These are phyloP conservation scores for Lactarius quietus DNA, from an alignment of 768 basidiomycete genomes.

Conservation along the genomic window DNA sequence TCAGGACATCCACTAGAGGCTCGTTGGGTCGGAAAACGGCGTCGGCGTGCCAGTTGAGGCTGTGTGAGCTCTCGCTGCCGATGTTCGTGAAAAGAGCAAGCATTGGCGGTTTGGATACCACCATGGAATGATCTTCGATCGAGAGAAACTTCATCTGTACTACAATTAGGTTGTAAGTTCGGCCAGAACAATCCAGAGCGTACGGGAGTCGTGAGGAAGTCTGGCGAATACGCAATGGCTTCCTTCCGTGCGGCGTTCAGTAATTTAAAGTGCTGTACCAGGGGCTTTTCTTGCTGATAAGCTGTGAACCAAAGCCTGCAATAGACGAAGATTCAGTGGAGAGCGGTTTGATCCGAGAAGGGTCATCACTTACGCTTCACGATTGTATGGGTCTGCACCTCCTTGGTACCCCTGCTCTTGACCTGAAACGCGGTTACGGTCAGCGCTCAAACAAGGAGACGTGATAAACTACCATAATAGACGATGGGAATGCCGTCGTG, in stretches of 20 bases:
- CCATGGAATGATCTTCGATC: conserved; percentile 39
- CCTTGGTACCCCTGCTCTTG: conserved; percentile 51
- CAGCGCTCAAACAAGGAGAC: neutral
- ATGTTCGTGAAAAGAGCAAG: conserved; percentile 54
- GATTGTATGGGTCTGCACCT: conserved; percentile 44
- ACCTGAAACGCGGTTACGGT: conserved; percentile 30
- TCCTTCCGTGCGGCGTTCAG: conserved; percentile 54
- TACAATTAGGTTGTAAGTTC: neutral
- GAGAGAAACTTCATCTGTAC: conserved; percentile 46
- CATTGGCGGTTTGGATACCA: conserved; percentile 53
- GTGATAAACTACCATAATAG: conserved; percentile 41
- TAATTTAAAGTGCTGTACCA: conserved; percentile 43
- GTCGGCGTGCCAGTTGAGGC: conserved; percentile 42
- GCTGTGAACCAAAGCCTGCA: conserved; percentile 57
- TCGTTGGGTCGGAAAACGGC: conserved; percentile 41
- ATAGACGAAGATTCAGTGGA: neutral
- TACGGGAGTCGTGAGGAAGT: conserved; percentile 48
- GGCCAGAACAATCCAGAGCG: conserved; percentile 16
- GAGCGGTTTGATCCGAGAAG: neutral
- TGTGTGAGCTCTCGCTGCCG: conserved; percentile 38
- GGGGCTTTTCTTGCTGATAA: conserved; percentile 48
- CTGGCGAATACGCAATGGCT: conserved; percentile 41
- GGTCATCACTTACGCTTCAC: conserved; percentile 42
- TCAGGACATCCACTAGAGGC: conserved; percentile 50
- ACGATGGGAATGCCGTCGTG: conserved; percentile 49